phyloP scores from a whole-genome alignment of 2,329 filamentous ascomycete species.

The Cladorrhinum sp. region DNA sequence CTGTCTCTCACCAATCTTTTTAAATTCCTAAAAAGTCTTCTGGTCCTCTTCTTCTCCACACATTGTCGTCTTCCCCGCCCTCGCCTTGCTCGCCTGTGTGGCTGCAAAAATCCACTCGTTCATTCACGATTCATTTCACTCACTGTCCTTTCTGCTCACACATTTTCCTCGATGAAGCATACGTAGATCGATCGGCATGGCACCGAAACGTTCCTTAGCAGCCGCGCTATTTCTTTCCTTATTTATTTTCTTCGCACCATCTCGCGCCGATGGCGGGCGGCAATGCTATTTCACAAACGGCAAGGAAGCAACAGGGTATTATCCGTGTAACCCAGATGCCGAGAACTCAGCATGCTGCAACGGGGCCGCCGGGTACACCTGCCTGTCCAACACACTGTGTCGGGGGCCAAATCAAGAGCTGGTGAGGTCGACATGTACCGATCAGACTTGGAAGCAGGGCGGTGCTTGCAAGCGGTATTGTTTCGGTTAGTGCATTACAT shows the following conservation, averaged over 20 bases:
- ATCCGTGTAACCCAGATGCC: neutral
- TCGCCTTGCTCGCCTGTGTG: no score
- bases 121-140: neutral
- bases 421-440: neutral
- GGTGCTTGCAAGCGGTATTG: neutral
- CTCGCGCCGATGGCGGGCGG: neutral
- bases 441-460: neutral
- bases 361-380: neutral
- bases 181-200: neutral
- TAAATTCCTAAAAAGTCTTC: neutral
- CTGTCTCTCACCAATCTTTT: neutral
- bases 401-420: neutral
- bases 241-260: neutral
- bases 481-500: neutral
- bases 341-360: neutral
- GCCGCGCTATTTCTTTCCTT: neutral
- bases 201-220: neutral
- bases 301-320: neutral
- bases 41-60: neutral
- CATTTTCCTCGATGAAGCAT: neutral
- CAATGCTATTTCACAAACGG: neutral
- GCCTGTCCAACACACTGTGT: neutral
- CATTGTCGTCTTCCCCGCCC: neutral
- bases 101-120: no score
- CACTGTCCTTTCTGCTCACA: no score